Conservation (phyloP, 768 basidiomycete genomes). For the Tylopilus sp. region DNA sequence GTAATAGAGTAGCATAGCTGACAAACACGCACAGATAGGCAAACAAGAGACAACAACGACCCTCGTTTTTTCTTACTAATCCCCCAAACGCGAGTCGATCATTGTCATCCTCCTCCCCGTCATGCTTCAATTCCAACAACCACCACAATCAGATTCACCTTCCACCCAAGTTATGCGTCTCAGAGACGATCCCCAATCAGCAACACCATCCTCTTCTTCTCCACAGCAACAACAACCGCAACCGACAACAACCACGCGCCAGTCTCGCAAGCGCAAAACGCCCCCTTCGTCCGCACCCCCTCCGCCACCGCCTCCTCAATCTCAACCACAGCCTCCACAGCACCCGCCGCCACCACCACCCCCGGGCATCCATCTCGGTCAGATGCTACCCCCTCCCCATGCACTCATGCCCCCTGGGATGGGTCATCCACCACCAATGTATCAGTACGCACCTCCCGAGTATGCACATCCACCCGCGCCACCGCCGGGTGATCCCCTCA, state of each 20-base stretch:
- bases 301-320: constrained; percentile 14
- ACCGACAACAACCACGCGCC: constrained; percentile 18
- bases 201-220: constrained; percentile 9
- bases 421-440: constrained; percentile 28
- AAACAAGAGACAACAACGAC: constrained; percentile 25
- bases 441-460: constrained; percentile 34
- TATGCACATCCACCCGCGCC: constrained; percentile 28
- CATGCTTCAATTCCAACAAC: constrained; percentile 30
- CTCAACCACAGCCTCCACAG: constrained; percentile 22
- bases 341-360: constrained; percentile 37
- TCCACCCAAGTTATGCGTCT: constrained; percentile 49
- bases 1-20: constrained; percentile 9
- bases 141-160: constrained; percentile 11
- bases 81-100: constrained; percentile 32
- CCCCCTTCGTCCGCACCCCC: constrained; percentile 41
- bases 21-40: neutral
- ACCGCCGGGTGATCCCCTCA: constrained; percentile 21
- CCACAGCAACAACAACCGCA: constrained; percentile 10
- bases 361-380: constrained; percentile 41
- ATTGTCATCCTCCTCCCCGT: constrained; percentile 18
- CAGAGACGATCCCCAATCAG: constrained; percentile 47
- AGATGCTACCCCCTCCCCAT: constrained; percentile 53
- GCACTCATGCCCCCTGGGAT: constrained; percentile 45
- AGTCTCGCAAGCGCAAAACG: constrained; percentile 63
- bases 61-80: constrained; percentile 35